Evolutionary conservation across 257 asterid species (phyloP).

Genomic region (Coffea canephora): DNA sequence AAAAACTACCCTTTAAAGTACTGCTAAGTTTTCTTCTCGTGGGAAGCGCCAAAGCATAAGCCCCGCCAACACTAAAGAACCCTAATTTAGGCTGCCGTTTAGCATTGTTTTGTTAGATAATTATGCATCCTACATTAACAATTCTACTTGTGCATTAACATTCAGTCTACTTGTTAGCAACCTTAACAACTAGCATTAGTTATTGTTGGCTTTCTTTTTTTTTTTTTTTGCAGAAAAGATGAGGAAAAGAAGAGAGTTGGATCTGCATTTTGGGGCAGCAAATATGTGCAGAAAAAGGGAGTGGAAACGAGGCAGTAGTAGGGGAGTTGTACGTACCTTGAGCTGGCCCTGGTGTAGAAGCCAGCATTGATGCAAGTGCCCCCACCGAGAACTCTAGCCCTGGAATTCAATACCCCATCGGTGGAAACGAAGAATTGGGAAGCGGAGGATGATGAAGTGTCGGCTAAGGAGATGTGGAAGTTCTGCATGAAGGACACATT

Average conservation of each 20-base stretch:
- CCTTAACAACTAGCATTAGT: too few relatives aligned
- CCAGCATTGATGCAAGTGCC: conserved; percentile 90
- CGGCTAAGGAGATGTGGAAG: conserved; percentile 79
- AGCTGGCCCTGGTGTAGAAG: conserved; percentile 83
- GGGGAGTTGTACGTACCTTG: conserved; percentile 72
- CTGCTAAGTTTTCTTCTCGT: too few relatives aligned
- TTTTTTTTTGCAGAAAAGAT: too few relatives aligned
- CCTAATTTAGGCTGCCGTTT: too few relatives aligned
- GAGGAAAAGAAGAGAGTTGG: neutral
- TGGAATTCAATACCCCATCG: conserved; percentile 83
- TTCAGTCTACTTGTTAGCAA: too few relatives aligned
- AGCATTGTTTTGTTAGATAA: too few relatives aligned
- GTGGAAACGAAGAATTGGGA: conserved; percentile 85
- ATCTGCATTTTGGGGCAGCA: neutral
- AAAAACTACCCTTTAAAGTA: too few relatives aligned
- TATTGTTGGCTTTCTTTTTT: too few relatives aligned
- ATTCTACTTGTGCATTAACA: too few relatives aligned
- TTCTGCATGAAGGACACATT: conserved; percentile 84
- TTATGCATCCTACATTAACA: too few relatives aligned
- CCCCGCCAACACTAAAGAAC: too few relatives aligned
- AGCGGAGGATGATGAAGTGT: conserved; percentile 71
- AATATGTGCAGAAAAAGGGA: neutral
- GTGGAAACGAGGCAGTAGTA: neutral
- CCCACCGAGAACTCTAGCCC: conserved; percentile 91
- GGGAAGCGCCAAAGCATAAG: too few relatives aligned